phyloP scores from a whole-genome alignment of 192 early-diverging fungal species.

The Pecoramyces ruminantium region DNA sequence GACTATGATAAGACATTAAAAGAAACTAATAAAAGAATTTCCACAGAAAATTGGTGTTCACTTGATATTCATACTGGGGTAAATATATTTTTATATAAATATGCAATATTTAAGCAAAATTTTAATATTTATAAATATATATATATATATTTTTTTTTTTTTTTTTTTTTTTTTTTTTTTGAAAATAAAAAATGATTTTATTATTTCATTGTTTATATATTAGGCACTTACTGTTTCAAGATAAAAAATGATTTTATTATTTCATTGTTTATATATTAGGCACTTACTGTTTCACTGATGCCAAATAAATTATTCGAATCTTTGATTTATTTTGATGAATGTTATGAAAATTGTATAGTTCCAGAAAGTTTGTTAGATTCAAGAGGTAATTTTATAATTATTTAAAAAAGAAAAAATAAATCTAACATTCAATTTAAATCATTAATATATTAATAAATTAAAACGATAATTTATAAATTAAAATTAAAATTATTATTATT shows the following conservation, averaged over 20 bases:
- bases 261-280: conserved; percentile 11
- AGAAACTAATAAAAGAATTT: conserved; percentile 46
- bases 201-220: conserved; percentile 1
- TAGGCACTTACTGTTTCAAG: conserved; percentile 57
- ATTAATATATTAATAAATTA: too few relatives aligned
- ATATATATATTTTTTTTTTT: not conserved
- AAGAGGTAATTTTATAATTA: not conserved
- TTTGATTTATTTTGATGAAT: conserved; percentile 78
- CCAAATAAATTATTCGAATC: conserved; percentile 64
- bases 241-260: too few relatives aligned
- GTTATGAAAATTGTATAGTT: conserved; percentile 18
- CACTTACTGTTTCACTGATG: conserved; percentile 74
- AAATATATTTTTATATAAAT: conserved; percentile 7
- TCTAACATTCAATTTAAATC: too few relatives aligned
- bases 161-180: not conserved
- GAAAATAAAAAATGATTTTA: too few relatives aligned
- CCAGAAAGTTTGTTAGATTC: not conserved
- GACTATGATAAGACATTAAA: conserved; percentile 31
- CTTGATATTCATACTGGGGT: conserved; percentile 82
- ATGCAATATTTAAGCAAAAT: too few relatives aligned
- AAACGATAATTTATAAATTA: too few relatives aligned
- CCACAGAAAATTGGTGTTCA: conserved; percentile 77
- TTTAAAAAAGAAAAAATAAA: too few relatives aligned
- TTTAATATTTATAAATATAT: too few relatives aligned
- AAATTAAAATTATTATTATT: too few relatives aligned